A percentile compares a stretch with the other conserved stretches of the same genome.
Conservation (phyloP, 495 filamentous ascomycete genomes). For the Penicillium pancosmium region DNA sequence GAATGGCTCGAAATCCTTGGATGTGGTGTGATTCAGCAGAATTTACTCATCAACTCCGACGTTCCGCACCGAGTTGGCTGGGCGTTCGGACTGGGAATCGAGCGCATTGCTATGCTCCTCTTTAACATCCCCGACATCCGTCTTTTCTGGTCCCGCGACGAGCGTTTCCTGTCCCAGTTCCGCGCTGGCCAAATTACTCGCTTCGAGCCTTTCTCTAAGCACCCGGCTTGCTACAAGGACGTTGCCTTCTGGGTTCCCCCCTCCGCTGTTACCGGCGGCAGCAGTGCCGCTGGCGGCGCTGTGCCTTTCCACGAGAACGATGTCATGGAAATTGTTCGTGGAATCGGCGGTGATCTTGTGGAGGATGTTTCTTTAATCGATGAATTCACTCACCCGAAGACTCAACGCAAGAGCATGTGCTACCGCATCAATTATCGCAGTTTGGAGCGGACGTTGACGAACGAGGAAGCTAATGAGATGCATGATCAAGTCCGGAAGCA, state of each 20-base stretch:
- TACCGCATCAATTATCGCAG: conserved; percentile 93
- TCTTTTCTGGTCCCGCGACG: conserved; percentile 92
- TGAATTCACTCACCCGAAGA: conserved; percentile 88
- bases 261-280: conserved; percentile 40
- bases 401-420: conserved; percentile 78
- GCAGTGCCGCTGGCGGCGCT: conserved; percentile 55
- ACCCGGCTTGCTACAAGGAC: conserved; percentile 86
- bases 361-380: conserved; percentile 86
- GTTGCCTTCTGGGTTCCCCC: conserved; percentile 87
- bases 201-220: conserved; percentile 85
- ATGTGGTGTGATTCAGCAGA: conserved; percentile 87
- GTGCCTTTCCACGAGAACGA: conserved; percentile 87
- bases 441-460: conserved; percentile 84
- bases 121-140: conserved; percentile 96
- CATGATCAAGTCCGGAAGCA: conserved; percentile 65
- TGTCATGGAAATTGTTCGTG: conserved; percentile 90
- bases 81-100: conserved; percentile 94
- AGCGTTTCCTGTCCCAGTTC: conserved; percentile 84
- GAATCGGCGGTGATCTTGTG: conserved; percentile 75
- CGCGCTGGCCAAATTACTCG: conserved; percentile 63
- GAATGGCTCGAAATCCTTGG: conserved; percentile 95
- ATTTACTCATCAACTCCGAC: conserved; percentile 73
- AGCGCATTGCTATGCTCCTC: conserved; percentile 93
- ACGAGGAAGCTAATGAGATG: conserved; percentile 72
- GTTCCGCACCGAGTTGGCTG: conserved; percentile 79